Conservation (phyloP, 176 grass and related monocot species). For the Aegilops speltoides region DNA sequence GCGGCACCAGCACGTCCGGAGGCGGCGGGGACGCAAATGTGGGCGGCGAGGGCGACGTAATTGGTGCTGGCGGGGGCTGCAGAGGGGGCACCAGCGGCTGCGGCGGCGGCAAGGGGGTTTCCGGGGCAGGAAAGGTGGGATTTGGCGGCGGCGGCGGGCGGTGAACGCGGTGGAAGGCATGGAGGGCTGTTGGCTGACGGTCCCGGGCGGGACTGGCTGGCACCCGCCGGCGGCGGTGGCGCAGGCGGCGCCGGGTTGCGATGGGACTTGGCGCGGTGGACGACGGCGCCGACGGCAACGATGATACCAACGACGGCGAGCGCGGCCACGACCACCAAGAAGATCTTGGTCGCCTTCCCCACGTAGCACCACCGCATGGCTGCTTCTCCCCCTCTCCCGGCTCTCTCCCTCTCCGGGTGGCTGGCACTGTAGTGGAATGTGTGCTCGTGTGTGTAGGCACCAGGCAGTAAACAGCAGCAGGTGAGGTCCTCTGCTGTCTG, state of each 20-base stretch:
- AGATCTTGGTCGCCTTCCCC: slow-evolving; percentile 94
- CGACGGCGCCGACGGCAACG: slow-evolving; percentile 52
- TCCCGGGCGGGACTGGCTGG: slow-evolving; percentile 38
- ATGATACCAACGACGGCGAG: slow-evolving; percentile 55
- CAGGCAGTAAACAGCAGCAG: background rate
- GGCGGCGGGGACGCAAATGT: background rate
- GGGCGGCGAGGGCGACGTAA: slow-evolving; percentile 6
- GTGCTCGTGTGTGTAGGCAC: background rate
- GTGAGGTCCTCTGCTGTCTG: background rate
- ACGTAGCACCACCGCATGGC: slow-evolving; percentile 74
- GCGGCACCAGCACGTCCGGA: background rate
- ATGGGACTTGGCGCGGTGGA: slow-evolving; percentile 38
- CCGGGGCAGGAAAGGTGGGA: slow-evolving; percentile 29
- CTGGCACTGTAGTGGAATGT: background rate
- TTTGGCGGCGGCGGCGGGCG: slow-evolving; percentile 20
- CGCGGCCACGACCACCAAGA: slow-evolving; percentile 52
- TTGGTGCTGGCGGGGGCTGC: background rate
- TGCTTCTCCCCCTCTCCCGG: background rate
- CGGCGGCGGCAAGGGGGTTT: slow-evolving; percentile 4
- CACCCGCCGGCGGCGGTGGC: slow-evolving; percentile 14
- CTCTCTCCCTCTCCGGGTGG: background rate
- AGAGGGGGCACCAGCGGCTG: background rate
- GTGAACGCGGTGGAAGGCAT: slow-evolving; percentile 7
- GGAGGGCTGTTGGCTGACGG: slow-evolving; percentile 7
- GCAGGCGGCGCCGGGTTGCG: slow-evolving; percentile 7